These are phyloP conservation scores for Colletotrichum karsti DNA, from an alignment of 2,329 filamentous ascomycete genomes.

Conservation along the genomic window DNA sequence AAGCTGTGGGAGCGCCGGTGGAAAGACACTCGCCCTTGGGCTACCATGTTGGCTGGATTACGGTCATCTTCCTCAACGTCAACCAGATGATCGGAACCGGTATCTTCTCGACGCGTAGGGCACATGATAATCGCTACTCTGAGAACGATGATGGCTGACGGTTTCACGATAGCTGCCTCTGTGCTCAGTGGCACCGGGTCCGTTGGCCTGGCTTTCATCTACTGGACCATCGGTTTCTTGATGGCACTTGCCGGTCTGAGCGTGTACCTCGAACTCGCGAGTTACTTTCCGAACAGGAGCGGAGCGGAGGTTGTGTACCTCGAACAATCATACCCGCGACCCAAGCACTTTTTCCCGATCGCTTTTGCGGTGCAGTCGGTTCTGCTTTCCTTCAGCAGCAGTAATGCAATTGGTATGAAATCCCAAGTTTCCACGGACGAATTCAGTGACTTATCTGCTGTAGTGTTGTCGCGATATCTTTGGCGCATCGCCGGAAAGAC, in stretches of 20 bases:
- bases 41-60: constrained; percentile 63
- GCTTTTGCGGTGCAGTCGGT: constrained; percentile 72
- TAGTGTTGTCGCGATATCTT: constrained; percentile 69
- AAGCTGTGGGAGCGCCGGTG: constrained; percentile 69
- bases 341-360: constrained; percentile 70
- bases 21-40: constrained; percentile 67
- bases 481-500: constrained; percentile 62
- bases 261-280: constrained; percentile 70
- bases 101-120: constrained; percentile 68
- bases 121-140: no score
- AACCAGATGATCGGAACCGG: constrained; percentile 71
- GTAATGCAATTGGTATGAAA: constrained; percentile 63
- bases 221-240: constrained; percentile 70
- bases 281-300: constrained; percentile 73
- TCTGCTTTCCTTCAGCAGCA: constrained; percentile 70
- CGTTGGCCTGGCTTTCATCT: constrained; percentile 68
- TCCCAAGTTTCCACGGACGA: no score
- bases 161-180: constrained; percentile 53
- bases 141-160: not conserved
- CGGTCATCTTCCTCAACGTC: constrained; percentile 68
- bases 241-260: constrained; percentile 63
- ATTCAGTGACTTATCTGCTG: not conserved
- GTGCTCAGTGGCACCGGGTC: constrained; percentile 68
- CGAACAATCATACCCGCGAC: constrained; percentile 72
- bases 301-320: constrained; percentile 74